Evolutionary conservation across 2,329 filamentous ascomycete species (phyloP), one percentile per base, ranked within the genome.

Genomic region (Colletotrichum spinosum): DNA sequence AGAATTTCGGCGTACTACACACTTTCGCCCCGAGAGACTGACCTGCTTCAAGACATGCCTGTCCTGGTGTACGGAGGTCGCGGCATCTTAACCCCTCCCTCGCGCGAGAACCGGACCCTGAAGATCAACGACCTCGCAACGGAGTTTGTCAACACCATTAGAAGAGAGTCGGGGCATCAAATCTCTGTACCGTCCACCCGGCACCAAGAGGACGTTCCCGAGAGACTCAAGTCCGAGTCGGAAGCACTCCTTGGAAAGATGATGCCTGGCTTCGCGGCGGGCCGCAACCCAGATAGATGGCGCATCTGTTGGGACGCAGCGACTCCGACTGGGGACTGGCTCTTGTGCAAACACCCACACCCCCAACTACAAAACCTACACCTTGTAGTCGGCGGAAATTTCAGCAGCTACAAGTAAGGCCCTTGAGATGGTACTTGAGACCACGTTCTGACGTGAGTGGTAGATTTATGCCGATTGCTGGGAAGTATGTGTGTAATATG

Each of bases 331-430:
- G 55, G 55, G 2, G 60, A 64, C 15, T 64, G 60, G 60, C 55
- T 59, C 8, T n/a, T 64, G 2, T 64, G 42, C 12, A 42, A 13
- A 10, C 60, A 64, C 34, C 55, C 55, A 9, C 15, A 59, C 25
- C 42, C 42, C 7, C 33, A 54, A 2, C 35, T 64, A 8, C 8
- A 48, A 2, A 59, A 64, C 9, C 33, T 64, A 4, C 25, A 49
- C 34, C n/a, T 64, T 7, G 55, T 49, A 8, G 55, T 49, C 9
- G 60, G 60, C 3, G 60, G 60, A 10, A 64, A 59, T 5, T 64
- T 64, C 12, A 53, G 38, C 15, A 64, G 55, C 37, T 64, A 64
- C 49, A 64, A 64, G 60, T 64, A 35, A 8, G 55, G 17, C 4
- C 4, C 12, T 9, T 35, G 2, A 4, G 6, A 17, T 1, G 17